Evolutionary conservation across 2,329 filamentous ascomycete genomes (phyloP).

Genomic region (Didymella exigua): DNA sequence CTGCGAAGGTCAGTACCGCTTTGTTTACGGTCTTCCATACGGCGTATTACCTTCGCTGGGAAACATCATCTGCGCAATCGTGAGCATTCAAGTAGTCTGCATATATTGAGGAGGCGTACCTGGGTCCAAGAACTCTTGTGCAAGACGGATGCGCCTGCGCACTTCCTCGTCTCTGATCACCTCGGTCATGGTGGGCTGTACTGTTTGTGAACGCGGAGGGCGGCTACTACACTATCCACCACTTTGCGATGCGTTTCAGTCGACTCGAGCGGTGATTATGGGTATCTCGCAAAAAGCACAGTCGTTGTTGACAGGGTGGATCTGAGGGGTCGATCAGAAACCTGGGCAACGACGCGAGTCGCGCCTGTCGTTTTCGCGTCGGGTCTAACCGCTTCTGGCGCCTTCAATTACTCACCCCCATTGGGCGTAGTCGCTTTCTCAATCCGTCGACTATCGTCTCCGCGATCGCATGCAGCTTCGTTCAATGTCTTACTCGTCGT

Average conservation of each 20-base stretch:
- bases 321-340: conserved; percentile 14
- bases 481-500: background rate
- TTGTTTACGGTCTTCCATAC: conserved; percentile 1
- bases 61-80: conserved; percentile 57
- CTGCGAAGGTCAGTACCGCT: conserved; percentile 57
- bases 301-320: conserved; percentile 18
- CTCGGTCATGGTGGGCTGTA: conserved; percentile 34
- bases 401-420: conserved; percentile 5
- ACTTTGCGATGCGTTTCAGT: background rate
- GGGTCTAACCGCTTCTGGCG: conserved; percentile 1
- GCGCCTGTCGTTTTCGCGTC: conserved; percentile 5
- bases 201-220: background rate
- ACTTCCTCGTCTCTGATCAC: conserved; percentile 79
- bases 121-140: conserved; percentile 93
- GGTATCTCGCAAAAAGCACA: conserved; percentile 18
- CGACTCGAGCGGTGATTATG: conserved; percentile 2
- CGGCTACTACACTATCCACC: background rate
- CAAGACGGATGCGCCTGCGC: conserved; percentile 80
- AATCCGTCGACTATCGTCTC: background rate
- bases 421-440: conserved; percentile 6
- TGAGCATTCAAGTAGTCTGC: conserved; percentile 26
- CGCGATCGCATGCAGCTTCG: background rate
- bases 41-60: conserved; percentile 54
- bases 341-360: conserved; percentile 16
- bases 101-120: conserved; percentile 60